Base-by-base conservation (phyloP, 2,329 filamentous ascomycete genomes). In the Ramularia endophylla region DNA sequence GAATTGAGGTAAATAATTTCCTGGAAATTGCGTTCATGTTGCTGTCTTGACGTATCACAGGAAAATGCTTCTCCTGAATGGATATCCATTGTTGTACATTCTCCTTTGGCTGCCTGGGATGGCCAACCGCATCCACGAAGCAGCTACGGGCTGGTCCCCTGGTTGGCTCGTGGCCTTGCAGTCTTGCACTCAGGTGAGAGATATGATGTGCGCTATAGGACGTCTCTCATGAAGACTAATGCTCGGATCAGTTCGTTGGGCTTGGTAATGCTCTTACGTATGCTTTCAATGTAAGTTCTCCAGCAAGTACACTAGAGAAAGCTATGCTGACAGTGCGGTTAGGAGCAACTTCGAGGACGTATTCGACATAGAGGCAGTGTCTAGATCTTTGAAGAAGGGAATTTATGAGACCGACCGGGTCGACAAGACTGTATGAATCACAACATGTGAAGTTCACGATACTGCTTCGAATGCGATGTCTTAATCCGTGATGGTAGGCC, bases 51-150 rank as follows among this genome's bases (percentile, higher is more conserved):
- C n/a, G n/a, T n/a, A 32, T 16, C 6, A 16, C 16, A 35, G 46
- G 20, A 51, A 53, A 36, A 62, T 61, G 56, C 38, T 62, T 13
- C 44, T 62, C 1, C 44, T 63, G 3, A 63, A 62, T 36, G 57
- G 58, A 6, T 64, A 64, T 30, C 60, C 61, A 1, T 48, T 61
- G 11, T 44, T 57, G 2, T 64, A 63, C 41, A 51, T 63, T 22
- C 46, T 61, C 2, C 51, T 63, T 2, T 63, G 61, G 60, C 44
- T 59, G 4, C 61, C 61, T 0, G 61, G 60, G 7, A 62, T 62
- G 28, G 40, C 46, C 15, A 53, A 50, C 17, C 48, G 50, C 3
- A 45, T 53, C 8, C 41, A 22, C 12, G 48, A 53, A 31, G 15
- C 25, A 2, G 43, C 48, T 5, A 40, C 46, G 18, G 43, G 41